These are phyloP conservation scores for Claviceps quebecensis DNA, from an alignment of 2,329 filamentous ascomycete species.

Conservation along the genomic window DNA sequence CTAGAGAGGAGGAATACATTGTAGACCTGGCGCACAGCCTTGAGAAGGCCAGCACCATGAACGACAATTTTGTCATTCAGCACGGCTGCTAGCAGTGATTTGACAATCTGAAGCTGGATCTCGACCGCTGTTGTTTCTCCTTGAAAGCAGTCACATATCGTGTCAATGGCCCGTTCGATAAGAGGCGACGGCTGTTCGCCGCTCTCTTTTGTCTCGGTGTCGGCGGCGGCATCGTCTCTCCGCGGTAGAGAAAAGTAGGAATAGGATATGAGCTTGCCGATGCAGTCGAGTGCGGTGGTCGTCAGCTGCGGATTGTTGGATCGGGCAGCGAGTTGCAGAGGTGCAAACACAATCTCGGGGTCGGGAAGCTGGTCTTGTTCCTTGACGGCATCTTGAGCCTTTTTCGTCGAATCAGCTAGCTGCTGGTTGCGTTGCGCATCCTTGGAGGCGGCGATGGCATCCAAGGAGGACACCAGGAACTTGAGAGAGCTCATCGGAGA, in stretches of 20 bases:
- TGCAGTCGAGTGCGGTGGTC: conserved; percentile 87
- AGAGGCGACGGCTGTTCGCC: conserved; percentile 45
- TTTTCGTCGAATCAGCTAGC: conserved; percentile 66
- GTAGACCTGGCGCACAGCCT: conserved; percentile 95
- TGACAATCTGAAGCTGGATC: conserved; percentile 95
- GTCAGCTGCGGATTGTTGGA: conserved; percentile 73
- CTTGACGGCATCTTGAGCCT: conserved; percentile 75
- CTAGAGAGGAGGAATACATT: conserved; percentile 96
- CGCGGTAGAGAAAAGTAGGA: conserved; percentile 82
- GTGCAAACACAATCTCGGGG: conserved; percentile 83
- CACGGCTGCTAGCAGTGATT: conserved; percentile 87
- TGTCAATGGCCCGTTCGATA: conserved; percentile 95
- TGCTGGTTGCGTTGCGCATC: conserved; percentile 80
- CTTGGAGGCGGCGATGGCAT: conserved; percentile 81
- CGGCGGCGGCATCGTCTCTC: conserved; percentile 23
- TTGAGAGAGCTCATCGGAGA: conserved; percentile 83
- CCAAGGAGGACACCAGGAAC: conserved; percentile 86
- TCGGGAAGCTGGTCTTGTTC: conserved; percentile 72
- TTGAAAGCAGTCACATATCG: conserved; percentile 98
- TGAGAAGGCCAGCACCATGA: conserved; percentile 86
- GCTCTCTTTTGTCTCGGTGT: conserved; percentile 21
- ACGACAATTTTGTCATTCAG: conserved; percentile 98
- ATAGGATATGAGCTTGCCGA: conserved; percentile 97
- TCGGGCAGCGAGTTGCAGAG: conserved; percentile 78
- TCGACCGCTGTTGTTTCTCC: conserved; percentile 86